Evolutionary conservation across 495 filamentous ascomycete species (phyloP).

Genomic region (Lasiosphaeria hispida): DNA sequence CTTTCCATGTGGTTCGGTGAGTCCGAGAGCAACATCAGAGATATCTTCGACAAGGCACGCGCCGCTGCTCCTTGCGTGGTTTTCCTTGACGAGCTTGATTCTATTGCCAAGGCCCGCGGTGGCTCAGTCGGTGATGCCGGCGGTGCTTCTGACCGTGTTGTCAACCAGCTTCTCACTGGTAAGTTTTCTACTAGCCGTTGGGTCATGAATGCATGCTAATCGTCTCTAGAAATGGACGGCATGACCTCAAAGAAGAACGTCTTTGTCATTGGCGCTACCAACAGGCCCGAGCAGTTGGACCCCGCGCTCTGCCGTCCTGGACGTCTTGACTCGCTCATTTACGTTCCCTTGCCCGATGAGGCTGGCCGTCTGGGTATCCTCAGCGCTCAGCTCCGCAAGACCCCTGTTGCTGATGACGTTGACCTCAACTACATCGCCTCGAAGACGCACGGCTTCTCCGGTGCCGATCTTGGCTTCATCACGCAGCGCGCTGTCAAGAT

Average conservation of each 20-base stretch:
- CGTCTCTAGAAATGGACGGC: slow-evolving; percentile 82
- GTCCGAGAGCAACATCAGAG: slow-evolving; percentile 98
- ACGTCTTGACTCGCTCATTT: slow-evolving; percentile 97
- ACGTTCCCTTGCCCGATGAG: slow-evolving; percentile 94
- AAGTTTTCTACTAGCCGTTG: slow-evolving; percentile 38
- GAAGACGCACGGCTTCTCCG: slow-evolving; percentile 98
- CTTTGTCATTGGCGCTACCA: slow-evolving; percentile 98
- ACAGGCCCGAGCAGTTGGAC: slow-evolving; percentile 97
- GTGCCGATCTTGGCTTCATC: slow-evolving; percentile 98
- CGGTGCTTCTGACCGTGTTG: slow-evolving; percentile 97
- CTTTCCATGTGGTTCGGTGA: slow-evolving; percentile 99
- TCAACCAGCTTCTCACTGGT: slow-evolving; percentile 98
- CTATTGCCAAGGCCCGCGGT: slow-evolving; percentile 98
- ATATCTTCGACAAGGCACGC: slow-evolving; percentile 99
- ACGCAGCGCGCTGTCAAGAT: slow-evolving; percentile 99
- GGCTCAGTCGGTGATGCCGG: slow-evolving; percentile 96
- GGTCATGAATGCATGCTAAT: slow-evolving; percentile 40
- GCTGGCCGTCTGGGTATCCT: slow-evolving; percentile 81
- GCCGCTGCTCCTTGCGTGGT: slow-evolving; percentile 98
- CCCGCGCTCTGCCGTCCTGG: slow-evolving; percentile 96
- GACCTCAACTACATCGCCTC: slow-evolving; percentile 88
- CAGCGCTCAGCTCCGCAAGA: slow-evolving; percentile 97
- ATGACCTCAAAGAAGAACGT: slow-evolving; percentile 99
- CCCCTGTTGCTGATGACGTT: slow-evolving; percentile 83
- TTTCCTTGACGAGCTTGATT: slow-evolving; percentile 98